These are phyloP conservation scores for Jatropha curcas DNA, from an alignment of 345 rosid species.

Conservation along the genomic window DNA sequence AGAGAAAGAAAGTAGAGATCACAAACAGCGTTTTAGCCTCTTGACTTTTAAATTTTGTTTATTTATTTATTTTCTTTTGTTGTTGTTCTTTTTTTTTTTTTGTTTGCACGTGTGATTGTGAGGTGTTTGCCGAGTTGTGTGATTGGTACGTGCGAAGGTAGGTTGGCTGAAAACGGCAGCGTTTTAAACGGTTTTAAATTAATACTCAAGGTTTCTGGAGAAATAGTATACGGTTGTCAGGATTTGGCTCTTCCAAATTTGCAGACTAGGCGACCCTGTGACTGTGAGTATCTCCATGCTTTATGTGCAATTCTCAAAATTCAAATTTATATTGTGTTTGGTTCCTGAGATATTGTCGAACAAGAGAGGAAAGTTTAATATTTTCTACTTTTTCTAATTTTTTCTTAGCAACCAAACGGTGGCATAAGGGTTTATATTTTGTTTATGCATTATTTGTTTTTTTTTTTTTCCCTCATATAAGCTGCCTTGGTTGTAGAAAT, in stretches of 20 bases:
- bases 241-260: neutral
- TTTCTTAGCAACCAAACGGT: neutral
- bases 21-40: neutral
- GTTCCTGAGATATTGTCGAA: neutral
- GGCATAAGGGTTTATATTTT: neutral
- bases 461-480: neutral
- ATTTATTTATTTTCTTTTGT: neutral
- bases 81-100: neutral
- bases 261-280: neutral
- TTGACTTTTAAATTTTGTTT: neutral
- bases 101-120: neutral
- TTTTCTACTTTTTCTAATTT: no score
- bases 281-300: neutral
- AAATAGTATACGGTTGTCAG: neutral
- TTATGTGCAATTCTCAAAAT: neutral
- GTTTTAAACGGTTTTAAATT: constrained; percentile 1
- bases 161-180: neutral
- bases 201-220: neutral
- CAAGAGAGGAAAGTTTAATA: neutral
- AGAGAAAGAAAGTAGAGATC: constrained; percentile 6
- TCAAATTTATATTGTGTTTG: neutral
- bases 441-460: neutral
- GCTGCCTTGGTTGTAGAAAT: no score
- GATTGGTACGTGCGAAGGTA: neutral
- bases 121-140: neutral